A percentile compares a stretch with the other conserved stretches of the same genome.
These are phyloP conservation scores for Phaeoacremonium minimum DNA, from an alignment of 2,329 filamentous ascomycete genomes.

Conservation along the genomic window DNA sequence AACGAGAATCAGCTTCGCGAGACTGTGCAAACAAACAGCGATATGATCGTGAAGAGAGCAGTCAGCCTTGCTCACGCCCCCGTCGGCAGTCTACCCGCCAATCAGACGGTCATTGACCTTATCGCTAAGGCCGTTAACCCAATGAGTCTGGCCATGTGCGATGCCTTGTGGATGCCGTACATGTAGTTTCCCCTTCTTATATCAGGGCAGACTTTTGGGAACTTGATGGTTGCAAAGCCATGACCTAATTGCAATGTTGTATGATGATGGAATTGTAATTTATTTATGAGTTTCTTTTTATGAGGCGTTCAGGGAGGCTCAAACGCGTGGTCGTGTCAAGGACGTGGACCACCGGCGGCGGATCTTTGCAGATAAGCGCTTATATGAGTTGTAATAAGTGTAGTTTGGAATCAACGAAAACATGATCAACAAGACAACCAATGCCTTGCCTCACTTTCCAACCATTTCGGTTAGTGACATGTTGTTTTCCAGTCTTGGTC, in stretches of 20 bases:
- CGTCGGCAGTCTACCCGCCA: slow-evolving; percentile 80
- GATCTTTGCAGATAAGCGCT: no score
- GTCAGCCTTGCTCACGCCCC: slow-evolving; percentile 76
- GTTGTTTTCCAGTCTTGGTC: no score
- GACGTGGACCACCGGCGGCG: no score
- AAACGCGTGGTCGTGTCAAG: no score
- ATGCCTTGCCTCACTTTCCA: no score
- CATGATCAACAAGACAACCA: no score
- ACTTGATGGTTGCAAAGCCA: background rate
- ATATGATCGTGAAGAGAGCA: slow-evolving; percentile 87
- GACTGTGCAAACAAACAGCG: slow-evolving; percentile 65
- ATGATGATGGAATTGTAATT: slow-evolving; percentile 5
- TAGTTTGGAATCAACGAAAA: no score
- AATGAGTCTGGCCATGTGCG: slow-evolving; percentile 79
- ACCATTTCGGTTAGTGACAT: no score
- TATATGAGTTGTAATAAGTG: no score
- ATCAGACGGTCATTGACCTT: slow-evolving; percentile 94
- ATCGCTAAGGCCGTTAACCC: slow-evolving; percentile 93
- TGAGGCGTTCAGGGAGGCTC: no score
- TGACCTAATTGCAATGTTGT: background rate
- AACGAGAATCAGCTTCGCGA: slow-evolving; percentile 65
- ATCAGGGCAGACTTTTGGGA: background rate
- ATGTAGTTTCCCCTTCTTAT: no score
- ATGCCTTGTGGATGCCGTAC: slow-evolving; percentile 97
- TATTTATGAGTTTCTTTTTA: no score